Evolutionary conservation across 768 basidiomycete species (phyloP).

Genomic region (Leucosporidium scottii): DNA sequence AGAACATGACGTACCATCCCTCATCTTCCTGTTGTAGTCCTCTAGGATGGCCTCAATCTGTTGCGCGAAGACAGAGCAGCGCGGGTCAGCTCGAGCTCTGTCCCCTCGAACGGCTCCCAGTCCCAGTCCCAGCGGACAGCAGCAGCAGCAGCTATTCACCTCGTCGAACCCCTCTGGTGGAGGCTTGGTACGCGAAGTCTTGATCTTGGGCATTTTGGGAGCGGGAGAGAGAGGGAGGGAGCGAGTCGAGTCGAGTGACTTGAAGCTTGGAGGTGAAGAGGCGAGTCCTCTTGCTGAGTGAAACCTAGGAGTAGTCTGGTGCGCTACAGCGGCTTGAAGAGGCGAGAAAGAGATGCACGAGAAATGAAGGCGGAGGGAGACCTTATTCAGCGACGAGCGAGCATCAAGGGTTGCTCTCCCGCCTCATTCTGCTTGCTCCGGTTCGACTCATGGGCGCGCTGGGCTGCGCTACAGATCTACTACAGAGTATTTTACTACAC

Average conservation of each 20-base stretch:
- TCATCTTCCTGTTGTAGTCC: constrained; percentile 98
- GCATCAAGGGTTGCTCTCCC: too few species aligned
- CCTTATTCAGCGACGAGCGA: too few species aligned
- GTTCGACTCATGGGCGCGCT: too few species aligned
- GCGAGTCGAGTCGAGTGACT: not conserved
- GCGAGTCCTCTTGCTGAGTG: too few species aligned
- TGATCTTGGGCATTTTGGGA: constrained; percentile 30
- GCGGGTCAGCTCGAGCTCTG: constrained; percentile 43
- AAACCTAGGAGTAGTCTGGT: too few species aligned
- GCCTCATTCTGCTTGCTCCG: too few species aligned
- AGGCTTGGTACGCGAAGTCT: constrained; percentile 63
- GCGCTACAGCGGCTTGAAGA: too few species aligned
- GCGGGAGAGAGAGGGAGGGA: not conserved
- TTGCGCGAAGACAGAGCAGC: constrained; percentile 17
- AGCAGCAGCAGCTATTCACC: not conserved
- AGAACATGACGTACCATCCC: constrained; percentile 54
- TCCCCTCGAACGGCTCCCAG: too few species aligned
- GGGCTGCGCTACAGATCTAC: too few species aligned
- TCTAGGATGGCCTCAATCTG: constrained; percentile 67
- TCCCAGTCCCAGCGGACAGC: constrained; percentile 50
- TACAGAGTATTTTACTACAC: too few species aligned
- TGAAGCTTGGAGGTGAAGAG: not conserved
- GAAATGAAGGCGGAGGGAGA: too few species aligned
- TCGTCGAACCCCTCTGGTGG: constrained; percentile 96
- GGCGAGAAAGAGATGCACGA: too few species aligned